Evolutionary conservation across 1,284 basidiomycete species (phyloP).

Genomic region (Inonotus obliquus): DNA sequence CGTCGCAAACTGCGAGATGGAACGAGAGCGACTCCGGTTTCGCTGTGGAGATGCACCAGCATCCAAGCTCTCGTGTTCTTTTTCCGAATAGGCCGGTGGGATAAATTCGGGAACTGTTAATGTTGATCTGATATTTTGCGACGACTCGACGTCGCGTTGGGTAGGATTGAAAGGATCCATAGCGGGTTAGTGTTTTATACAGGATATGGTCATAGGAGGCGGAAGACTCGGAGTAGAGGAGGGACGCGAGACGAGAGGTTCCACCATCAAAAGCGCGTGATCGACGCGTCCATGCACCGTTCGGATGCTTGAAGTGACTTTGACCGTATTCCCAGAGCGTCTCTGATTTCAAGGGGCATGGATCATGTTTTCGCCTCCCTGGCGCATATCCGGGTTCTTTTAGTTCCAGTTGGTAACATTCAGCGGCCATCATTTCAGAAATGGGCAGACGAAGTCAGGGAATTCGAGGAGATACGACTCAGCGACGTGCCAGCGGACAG

Average conservation of each 20-base stretch:
- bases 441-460: conserved; percentile 65
- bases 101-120: conserved; percentile 4
- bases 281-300: background rate
- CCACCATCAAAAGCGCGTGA: background rate
- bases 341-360: conserved; percentile 37
- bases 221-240: too few species aligned
- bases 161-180: background rate
- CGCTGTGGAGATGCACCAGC: background rate
- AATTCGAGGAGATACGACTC: conserved; percentile 66
- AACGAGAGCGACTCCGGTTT: conserved; percentile 9
- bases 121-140: background rate
- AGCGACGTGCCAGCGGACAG: conserved; percentile 76
- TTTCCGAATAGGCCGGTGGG: background rate
- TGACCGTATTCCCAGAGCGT: background rate
- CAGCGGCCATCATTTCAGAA: conserved; percentile 56
- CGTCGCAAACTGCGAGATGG: conserved; percentile 13
- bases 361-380: conserved; percentile 72
- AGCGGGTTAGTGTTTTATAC: background rate
- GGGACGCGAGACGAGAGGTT: background rate
- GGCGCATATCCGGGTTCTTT: conserved; percentile 70
- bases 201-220: background rate
- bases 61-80: background rate
- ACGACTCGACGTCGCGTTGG: background rate
- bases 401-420: conserved; percentile 75
- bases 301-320: background rate